These are phyloP conservation scores for Mycena kentingensis DNA, from an alignment of 768 basidiomycete genomes.

Conservation along the genomic window DNA sequence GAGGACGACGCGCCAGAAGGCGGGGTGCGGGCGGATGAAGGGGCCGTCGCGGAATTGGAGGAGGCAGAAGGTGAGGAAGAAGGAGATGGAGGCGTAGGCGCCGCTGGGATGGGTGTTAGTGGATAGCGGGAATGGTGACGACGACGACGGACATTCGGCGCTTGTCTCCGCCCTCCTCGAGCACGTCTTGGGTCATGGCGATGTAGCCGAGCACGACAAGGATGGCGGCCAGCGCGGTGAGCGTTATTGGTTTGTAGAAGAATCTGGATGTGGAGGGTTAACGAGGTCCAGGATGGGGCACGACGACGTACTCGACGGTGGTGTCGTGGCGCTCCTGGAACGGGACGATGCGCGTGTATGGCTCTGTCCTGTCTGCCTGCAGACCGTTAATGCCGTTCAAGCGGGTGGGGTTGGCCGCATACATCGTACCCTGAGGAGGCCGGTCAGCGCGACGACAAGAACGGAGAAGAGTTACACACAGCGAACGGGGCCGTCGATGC, in stretches of 20 bases:
- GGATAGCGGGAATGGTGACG: slow-evolving; percentile 8
- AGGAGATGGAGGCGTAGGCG: slow-evolving; percentile 69
- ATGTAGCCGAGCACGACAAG: slow-evolving; percentile 75
- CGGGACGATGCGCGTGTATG: slow-evolving; percentile 80
- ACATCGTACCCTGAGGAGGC: slow-evolving; percentile 78
- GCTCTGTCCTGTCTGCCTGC: slow-evolving; percentile 80
- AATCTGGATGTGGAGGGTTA: slow-evolving; percentile 52
- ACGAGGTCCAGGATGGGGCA: slow-evolving; percentile 5
- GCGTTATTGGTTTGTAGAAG: slow-evolving; percentile 83
- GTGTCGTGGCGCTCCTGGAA: slow-evolving; percentile 86
- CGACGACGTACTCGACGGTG: slow-evolving; percentile 67
- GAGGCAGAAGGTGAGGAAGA: slow-evolving; percentile 82
- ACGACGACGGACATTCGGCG: slow-evolving; percentile 63
- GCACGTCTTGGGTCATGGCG: slow-evolving; percentile 80
- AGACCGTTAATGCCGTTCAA: slow-evolving; percentile 10
- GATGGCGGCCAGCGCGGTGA: slow-evolving; percentile 69
- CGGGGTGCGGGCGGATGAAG: slow-evolving; percentile 85
- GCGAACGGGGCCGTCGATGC: slow-evolving; percentile 76
- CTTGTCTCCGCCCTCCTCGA: slow-evolving; percentile 83
- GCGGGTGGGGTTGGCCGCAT: slow-evolving; percentile 42
- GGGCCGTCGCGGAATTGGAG: slow-evolving; percentile 90
- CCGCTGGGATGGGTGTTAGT: slow-evolving; percentile 50
- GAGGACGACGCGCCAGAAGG: slow-evolving; percentile 79
- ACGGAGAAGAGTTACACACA: slow-evolving; percentile 51
- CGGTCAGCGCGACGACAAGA: not conserved